Conservation (phyloP, 805 yeast genomes). For the Candida caryicola region DNA sequence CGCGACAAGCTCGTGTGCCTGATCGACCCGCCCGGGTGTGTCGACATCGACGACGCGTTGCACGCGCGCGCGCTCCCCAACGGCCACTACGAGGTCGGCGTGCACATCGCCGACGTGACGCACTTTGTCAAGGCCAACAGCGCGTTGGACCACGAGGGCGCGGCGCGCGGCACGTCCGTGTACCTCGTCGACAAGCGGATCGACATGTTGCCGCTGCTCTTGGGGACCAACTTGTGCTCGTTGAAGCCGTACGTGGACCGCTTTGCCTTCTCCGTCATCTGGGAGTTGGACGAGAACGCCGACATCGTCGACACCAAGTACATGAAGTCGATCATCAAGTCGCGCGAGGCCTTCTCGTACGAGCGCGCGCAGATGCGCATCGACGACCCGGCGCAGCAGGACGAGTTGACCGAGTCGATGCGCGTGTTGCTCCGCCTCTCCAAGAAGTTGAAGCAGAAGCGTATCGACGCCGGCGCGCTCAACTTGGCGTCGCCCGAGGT, state of each 20-base stretch:
- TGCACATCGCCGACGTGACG: slow-evolving; percentile 98
- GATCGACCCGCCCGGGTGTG: slow-evolving; percentile 97
- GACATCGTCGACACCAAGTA: slow-evolving; percentile 75
- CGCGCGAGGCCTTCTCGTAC: slow-evolving; percentile 92
- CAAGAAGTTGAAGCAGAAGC: slow-evolving; percentile 75
- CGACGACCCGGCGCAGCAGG: slow-evolving; percentile 72
- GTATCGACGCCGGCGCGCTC: slow-evolving; percentile 93
- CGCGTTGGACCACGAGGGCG: slow-evolving; percentile 92
- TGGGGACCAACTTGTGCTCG: slow-evolving; percentile 95
- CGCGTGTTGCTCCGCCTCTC: slow-evolving; percentile 77
- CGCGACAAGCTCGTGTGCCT: slow-evolving; percentile 90
- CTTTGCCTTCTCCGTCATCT: slow-evolving; percentile 89
- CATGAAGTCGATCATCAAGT: slow-evolving; percentile 84
- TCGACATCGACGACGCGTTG: slow-evolving; percentile 96
- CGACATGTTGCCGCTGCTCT: slow-evolving; percentile 93
- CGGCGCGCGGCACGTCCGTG: slow-evolving; percentile 95
- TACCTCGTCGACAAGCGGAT: slow-evolving; percentile 96
- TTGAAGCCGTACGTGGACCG: slow-evolving; percentile 93
- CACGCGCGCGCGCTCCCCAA: slow-evolving; percentile 84
- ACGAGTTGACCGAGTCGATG: slow-evolving; percentile 88
- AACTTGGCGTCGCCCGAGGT: slow-evolving; percentile 98
- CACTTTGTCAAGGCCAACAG: slow-evolving; percentile 94
- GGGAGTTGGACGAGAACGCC: slow-evolving; percentile 91
- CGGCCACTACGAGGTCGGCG: slow-evolving; percentile 97
- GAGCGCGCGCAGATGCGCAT: slow-evolving; percentile 90